Percentiles rank a stretch among this genome's conserved stretches.
Conservation (phyloP, 2,329 filamentous ascomycete genomes). For the Aspergillus udagawae region DNA sequence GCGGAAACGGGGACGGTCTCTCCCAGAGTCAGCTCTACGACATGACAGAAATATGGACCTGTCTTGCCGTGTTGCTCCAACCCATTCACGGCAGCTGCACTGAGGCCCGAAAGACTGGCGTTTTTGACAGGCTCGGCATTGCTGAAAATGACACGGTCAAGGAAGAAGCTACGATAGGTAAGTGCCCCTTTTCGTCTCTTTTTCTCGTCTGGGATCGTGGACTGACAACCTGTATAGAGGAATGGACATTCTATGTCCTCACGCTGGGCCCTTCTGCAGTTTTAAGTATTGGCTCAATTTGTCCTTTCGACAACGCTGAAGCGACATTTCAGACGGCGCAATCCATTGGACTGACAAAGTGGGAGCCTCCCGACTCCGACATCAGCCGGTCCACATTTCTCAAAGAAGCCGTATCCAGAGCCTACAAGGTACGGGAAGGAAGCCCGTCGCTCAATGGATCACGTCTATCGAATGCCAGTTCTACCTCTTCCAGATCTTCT, state of each 20-base stretch:
- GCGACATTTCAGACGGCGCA: slow-evolving; percentile 52
- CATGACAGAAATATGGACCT: slow-evolving; percentile 63
- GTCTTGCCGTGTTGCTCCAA: slow-evolving; percentile 53
- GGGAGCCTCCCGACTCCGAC: slow-evolving; percentile 47
- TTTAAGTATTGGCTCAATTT: slow-evolving; percentile 47
- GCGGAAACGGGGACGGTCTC: slow-evolving; percentile 54
- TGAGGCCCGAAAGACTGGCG: slow-evolving; percentile 52
- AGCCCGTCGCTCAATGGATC: slow-evolving; percentile 1
- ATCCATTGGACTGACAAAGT: slow-evolving; percentile 53
- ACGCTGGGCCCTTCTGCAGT: slow-evolving; percentile 56
- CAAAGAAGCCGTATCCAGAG: slow-evolving; percentile 56
- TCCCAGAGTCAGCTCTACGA: slow-evolving; percentile 57
- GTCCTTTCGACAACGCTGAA: slow-evolving; percentile 35
- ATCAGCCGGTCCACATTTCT: slow-evolving; percentile 55
- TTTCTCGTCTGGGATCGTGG: slow-evolving; percentile 1
- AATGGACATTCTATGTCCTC: slow-evolving; percentile 59
- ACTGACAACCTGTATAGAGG: slow-evolving; percentile 40
- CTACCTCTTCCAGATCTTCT: slow-evolving; percentile 7
- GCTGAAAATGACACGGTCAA: slow-evolving; percentile 35
- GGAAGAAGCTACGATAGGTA: slow-evolving; percentile 53
- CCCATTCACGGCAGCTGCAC: slow-evolving; percentile 52
- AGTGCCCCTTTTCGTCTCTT: slow-evolving; percentile 11
- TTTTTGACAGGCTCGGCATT: slow-evolving; percentile 54
- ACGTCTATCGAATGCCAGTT: slow-evolving; percentile 8
- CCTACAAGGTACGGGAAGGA: slow-evolving; percentile 49